Evolutionary conservation across 495 filamentous ascomycete genomes (phyloP).

Genomic region (Aspergillus taichungensis): DNA sequence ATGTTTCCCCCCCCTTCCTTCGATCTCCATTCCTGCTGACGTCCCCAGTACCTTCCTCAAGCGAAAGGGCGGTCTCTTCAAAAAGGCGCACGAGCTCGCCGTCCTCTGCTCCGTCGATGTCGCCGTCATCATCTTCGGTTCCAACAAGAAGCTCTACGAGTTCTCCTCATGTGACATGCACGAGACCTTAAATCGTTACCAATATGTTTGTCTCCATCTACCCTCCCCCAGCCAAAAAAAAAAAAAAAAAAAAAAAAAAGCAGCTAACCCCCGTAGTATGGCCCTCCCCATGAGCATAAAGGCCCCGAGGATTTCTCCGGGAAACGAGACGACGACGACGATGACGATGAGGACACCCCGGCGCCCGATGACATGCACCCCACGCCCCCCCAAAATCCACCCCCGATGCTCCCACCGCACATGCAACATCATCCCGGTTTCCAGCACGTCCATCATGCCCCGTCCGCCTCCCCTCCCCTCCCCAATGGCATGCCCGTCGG

Average conservation of each 20-base stretch:
- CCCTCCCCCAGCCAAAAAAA: not conserved
- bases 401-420: constrained; percentile 62
- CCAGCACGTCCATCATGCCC: constrained; percentile 74
- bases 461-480: constrained; percentile 85
- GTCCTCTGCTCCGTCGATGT: constrained; percentile 98
- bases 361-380: constrained; percentile 53
- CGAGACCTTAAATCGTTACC: constrained; percentile 75
- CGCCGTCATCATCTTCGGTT: constrained; percentile 95
- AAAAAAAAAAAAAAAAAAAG: constrained; percentile 5
- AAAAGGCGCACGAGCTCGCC: constrained; percentile 97
- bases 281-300: constrained; percentile 89
- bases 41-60: constrained; percentile 81
- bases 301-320: constrained; percentile 86
- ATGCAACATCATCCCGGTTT: constrained; percentile 67
- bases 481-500: constrained; percentile 66
- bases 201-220: constrained; percentile 59
- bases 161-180: constrained; percentile 92
- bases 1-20: constrained; percentile 36
- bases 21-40: constrained; percentile 1
- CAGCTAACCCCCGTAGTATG: constrained; percentile 51
- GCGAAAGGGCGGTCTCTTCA: constrained; percentile 96
- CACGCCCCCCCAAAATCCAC: constrained; percentile 38
- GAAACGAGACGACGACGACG: constrained; percentile 75
- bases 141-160: constrained; percentile 97
- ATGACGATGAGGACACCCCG: constrained; percentile 67